Conservation (phyloP, 139 green algal genomes). For the Coelastrella sp. region DNA sequence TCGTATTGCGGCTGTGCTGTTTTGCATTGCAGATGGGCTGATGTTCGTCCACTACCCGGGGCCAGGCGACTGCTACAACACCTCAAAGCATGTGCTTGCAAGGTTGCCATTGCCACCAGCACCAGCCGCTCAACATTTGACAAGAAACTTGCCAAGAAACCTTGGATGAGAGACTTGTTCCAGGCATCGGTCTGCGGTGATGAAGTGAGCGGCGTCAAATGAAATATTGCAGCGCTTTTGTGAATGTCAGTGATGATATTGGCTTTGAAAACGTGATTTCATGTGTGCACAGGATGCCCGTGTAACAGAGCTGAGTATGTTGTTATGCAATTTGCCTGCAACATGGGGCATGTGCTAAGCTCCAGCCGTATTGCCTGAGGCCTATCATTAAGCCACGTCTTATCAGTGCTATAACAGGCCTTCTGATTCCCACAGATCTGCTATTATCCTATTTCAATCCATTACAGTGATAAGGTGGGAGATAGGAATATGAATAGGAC, state of each 20-base stretch:
- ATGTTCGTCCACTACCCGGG: slow-evolving; percentile 86
- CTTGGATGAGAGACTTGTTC: slow-evolving; percentile 64
- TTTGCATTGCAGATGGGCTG: slow-evolving; percentile 53
- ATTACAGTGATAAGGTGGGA: no score
- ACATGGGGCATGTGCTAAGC: no score
- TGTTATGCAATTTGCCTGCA: no score
- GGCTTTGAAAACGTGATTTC: neutral
- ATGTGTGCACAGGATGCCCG: neutral
- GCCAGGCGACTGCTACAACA: slow-evolving; percentile 84
- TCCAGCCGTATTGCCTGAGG: no score
- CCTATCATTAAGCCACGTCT: no score
- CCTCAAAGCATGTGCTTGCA: slow-evolving; percentile 66
- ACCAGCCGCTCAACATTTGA: slow-evolving; percentile 70
- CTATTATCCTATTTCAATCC: no score
- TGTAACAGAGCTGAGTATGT: no score
- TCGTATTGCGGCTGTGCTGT: neutral
- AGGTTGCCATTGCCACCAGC: slow-evolving; percentile 85
- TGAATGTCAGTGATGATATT: neutral
- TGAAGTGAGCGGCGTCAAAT: slow-evolving; percentile 57
- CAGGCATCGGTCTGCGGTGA: slow-evolving; percentile 77
- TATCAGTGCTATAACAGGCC: no score
- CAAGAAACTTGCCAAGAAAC: slow-evolving; percentile 70
- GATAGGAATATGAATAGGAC: no score
- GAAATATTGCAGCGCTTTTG: no score
- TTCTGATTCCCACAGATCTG: no score